A percentile compares a stretch with the other conserved stretches of the same genome.
Evolutionary conservation across 2,329 filamentous ascomycete species (phyloP).

Genomic region (Pestalotiopsis sp.): DNA sequence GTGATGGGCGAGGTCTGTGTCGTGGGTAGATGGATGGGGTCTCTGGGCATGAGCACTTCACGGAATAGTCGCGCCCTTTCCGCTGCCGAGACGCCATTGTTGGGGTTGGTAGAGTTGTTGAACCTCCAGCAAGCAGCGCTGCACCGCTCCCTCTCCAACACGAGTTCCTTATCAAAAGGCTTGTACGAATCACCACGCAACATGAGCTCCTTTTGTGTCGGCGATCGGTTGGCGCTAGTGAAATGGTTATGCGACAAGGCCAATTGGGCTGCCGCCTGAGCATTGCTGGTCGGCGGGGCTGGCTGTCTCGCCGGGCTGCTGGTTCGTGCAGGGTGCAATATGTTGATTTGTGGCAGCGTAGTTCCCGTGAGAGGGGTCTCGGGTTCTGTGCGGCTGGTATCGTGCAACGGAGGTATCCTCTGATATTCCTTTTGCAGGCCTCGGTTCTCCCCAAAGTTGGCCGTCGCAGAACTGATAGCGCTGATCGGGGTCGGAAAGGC

Average conservation of each 20-base stretch:
- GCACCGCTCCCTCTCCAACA: conserved; percentile 83
- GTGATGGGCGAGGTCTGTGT: conserved; percentile 52
- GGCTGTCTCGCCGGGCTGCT: conserved; percentile 42
- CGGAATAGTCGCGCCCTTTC: conserved; percentile 72
- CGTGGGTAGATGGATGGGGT: conserved; percentile 58
- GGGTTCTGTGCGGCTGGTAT: conserved; percentile 56
- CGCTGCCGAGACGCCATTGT: conserved; percentile 67
- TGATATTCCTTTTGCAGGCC: conserved; percentile 56
- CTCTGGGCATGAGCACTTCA: conserved; percentile 68
- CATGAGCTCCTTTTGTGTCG: conserved; percentile 90
- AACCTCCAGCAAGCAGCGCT: conserved; percentile 80
- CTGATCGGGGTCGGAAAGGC: conserved; percentile 65
- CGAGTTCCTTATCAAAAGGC: conserved; percentile 75
- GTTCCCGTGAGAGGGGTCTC: conserved; percentile 55
- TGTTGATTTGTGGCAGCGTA: conserved; percentile 58
- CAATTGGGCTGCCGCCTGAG: conserved; percentile 60
- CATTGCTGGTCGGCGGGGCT: conserved; percentile 40
- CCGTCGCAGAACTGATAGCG: conserved; percentile 42
- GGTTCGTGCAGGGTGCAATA: conserved; percentile 52
- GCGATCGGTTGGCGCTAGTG: conserved; percentile 35
- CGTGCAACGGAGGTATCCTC: conserved; percentile 62
- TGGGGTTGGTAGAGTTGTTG: conserved; percentile 80
- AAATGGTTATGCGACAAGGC: conserved; percentile 59
- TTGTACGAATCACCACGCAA: conserved; percentile 76
- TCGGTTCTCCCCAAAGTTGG: conserved; percentile 30